phyloP scores from a whole-genome alignment of 768 basidiomycete genomes.

The Dictyophora rubrovolvata region DNA sequence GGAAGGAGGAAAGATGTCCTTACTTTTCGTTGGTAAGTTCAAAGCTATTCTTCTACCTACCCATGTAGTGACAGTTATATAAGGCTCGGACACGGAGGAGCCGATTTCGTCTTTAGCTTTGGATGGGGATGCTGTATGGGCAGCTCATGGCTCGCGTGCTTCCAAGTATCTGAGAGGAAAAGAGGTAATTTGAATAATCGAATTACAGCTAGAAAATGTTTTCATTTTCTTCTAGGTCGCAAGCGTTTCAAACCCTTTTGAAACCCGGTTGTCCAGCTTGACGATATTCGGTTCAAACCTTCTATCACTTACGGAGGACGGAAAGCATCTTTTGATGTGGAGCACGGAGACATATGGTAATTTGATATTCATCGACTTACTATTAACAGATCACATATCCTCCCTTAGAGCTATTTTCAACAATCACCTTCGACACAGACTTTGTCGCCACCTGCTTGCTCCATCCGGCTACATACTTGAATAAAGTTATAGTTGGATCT shows the following conservation, averaged over 20 bases:
- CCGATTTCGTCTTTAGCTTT: slow-evolving; percentile 68
- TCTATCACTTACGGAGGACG: slow-evolving; percentile 71
- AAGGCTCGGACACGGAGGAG: slow-evolving; percentile 75
- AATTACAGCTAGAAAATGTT: not conserved
- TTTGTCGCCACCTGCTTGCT: slow-evolving; percentile 82
- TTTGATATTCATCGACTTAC: slow-evolving; percentile 10
- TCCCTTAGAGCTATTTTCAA: slow-evolving; percentile 48
- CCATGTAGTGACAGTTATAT: not conserved
- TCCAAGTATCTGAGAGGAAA: slow-evolving; percentile 84
- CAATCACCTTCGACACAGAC: slow-evolving; percentile 67
- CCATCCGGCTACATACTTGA: slow-evolving; percentile 93
- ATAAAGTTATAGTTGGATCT: slow-evolving; percentile 85
- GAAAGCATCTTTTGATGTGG: slow-evolving; percentile 71
- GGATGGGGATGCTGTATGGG: slow-evolving; percentile 84
- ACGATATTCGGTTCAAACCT: slow-evolving; percentile 75
- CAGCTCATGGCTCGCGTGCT: slow-evolving; percentile 52
- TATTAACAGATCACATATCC: slow-evolving; percentile 1
- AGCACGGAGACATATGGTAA: slow-evolving; percentile 51
- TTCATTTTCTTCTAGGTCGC: slow-evolving; percentile 32
- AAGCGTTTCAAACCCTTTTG: slow-evolving; percentile 56
- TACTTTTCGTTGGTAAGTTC: slow-evolving; percentile 86
- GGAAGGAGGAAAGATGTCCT: slow-evolving; percentile 88
- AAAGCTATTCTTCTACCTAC: not conserved
- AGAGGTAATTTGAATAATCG: slow-evolving; percentile 40
- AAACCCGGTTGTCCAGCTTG: slow-evolving; percentile 48